These are phyloP conservation scores for Potentilla sterilis DNA, from an alignment of 306 rosid species.

Conservation along the genomic window DNA sequence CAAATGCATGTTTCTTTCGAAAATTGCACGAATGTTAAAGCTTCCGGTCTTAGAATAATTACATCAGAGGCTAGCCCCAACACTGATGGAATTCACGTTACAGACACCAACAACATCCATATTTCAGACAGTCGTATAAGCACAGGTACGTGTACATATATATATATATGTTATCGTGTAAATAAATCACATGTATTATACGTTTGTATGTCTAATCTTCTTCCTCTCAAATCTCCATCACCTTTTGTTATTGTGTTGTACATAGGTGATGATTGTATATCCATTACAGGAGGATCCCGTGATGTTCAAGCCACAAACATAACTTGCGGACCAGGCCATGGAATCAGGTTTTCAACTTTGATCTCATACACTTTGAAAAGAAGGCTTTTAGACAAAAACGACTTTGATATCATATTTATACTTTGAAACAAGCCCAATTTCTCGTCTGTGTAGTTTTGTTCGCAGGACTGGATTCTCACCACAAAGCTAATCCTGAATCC, in stretches of 20 bases:
- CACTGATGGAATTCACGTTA: slow-evolving; percentile 76
- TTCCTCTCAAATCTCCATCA: background rate
- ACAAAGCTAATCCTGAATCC: background rate
- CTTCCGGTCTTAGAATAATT: slow-evolving; percentile 36
- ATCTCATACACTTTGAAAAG: background rate
- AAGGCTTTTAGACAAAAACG: no score
- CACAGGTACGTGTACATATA: slow-evolving; percentile 41
- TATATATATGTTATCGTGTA: background rate
- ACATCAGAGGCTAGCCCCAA: slow-evolving; percentile 62
- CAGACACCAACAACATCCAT: slow-evolving; percentile 44
- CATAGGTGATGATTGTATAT: slow-evolving; percentile 82
- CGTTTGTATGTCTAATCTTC: background rate
- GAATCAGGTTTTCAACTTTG: slow-evolving; percentile 31
- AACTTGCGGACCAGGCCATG: slow-evolving; percentile 89
- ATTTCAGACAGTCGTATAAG: slow-evolving; percentile 45
- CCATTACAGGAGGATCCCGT: slow-evolving; percentile 62
- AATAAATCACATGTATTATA: background rate
- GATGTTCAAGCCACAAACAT: slow-evolving; percentile 50
- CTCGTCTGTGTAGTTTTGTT: background rate
- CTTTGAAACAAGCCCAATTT: background rate
- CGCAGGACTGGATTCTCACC: background rate
- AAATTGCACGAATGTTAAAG: slow-evolving; percentile 40
- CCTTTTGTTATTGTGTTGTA: background rate
- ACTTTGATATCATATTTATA: background rate
- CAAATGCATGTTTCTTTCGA: slow-evolving; percentile 54